These are phyloP conservation scores for Boeremia exigua DNA, from an alignment of 2,329 filamentous ascomycete species.

Conservation along the genomic window DNA sequence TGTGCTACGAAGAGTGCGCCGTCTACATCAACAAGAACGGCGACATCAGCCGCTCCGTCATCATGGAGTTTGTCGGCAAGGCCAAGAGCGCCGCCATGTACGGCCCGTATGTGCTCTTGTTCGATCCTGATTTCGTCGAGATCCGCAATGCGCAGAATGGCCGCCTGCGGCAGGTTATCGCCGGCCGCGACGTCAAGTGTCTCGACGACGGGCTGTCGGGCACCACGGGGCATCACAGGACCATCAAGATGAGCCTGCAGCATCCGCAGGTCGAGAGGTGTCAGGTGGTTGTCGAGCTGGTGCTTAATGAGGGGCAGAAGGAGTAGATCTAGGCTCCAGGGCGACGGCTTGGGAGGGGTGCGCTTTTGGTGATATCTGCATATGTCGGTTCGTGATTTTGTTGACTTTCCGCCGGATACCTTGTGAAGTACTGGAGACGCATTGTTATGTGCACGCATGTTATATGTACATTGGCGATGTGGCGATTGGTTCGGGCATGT, in stretches of 20 bases:
- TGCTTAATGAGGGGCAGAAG: constrained; percentile 86
- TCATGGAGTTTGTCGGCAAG: constrained; percentile 99
- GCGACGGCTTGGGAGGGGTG: not conserved
- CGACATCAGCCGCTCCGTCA: constrained; percentile 89
- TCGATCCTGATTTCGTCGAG: constrained; percentile 96
- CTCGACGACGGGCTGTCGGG: constrained; percentile 70
- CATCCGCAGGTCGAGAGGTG: constrained; percentile 85
- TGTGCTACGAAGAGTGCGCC: constrained; percentile 93
- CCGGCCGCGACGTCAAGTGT: constrained; percentile 86
- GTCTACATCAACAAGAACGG: constrained; percentile 99
- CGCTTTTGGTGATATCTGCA: not conserved
- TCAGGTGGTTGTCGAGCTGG: constrained; percentile 89
- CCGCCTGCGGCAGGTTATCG: constrained; percentile 89
- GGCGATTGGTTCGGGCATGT: constrained; percentile 4
- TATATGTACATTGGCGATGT: not conserved
- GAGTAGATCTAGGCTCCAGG: constrained; percentile 42
- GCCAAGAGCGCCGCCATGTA: constrained; percentile 87
- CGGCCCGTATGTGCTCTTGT: constrained; percentile 88
- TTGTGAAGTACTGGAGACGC: constrained; percentile 1
- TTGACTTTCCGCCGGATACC: constrained; percentile 13
- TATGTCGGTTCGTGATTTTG: not conserved
- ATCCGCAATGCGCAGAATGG: constrained; percentile 97
- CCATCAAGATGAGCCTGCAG: constrained; percentile 93
- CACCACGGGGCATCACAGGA: constrained; percentile 61
- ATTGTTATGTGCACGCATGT: not conserved